A percentile compares a stretch with the other conserved stretches of the same genome.
Conservation (phyloP, 164 flowering plant species). For the Taxillus chinensis region DNA sequence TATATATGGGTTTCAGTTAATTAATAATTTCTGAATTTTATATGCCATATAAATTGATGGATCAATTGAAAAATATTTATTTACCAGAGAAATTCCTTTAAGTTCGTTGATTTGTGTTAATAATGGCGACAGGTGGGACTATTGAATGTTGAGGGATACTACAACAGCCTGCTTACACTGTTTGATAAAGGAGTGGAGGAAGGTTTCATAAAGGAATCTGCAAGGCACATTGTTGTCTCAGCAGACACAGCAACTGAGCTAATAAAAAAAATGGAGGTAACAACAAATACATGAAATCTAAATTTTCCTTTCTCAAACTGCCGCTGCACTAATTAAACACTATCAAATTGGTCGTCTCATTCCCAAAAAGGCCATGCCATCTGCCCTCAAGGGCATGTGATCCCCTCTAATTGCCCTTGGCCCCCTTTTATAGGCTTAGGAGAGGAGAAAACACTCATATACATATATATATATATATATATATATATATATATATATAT, state of each 20-base stretch:
- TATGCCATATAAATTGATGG: no score
- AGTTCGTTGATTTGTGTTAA: not conserved
- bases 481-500: no score
- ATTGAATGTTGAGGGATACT: conserved; percentile 61
- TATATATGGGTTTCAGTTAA: no score
- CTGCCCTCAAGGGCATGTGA: no score
- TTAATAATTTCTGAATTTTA: no score
- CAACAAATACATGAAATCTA: not conserved
- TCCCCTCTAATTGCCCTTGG: no score
- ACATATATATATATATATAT: no score
- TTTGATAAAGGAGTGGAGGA: conserved; percentile 72
- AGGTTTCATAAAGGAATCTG: conserved; percentile 52
- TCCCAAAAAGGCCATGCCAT: not conserved
- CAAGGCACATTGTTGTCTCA: conserved; percentile 39
- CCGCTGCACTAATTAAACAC: not conserved
- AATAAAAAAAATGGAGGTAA: conserved; percentile 54
- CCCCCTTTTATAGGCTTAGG: no score
- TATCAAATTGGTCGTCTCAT: not conserved
- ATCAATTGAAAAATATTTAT: no score
- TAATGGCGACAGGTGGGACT: conserved; percentile 43
- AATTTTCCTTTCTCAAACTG: not conserved
- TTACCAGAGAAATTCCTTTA: not conserved
- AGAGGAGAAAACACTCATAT: no score
- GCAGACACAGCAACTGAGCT: conserved; percentile 46
- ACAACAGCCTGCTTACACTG: conserved; percentile 41